Conservation (phyloP, 2,329 filamentous ascomycete species). For the Aureobasidium sp. region DNA sequence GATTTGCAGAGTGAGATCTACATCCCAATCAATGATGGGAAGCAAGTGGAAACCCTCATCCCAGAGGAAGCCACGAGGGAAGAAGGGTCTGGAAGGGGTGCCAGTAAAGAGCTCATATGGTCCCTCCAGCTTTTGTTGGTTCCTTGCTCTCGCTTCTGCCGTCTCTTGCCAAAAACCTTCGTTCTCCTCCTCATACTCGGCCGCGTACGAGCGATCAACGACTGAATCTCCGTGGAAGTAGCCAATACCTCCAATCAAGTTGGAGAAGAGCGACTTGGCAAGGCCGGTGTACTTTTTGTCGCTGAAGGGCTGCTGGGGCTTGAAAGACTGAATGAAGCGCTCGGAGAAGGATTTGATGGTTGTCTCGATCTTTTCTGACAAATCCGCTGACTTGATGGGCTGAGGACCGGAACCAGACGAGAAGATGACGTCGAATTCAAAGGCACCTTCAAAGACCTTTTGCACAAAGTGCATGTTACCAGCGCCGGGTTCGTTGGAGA, state of each 20-base stretch:
- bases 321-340: conserved; percentile 64
- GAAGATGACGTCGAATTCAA: conserved; percentile 88
- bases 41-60: conserved; percentile 95
- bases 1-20: conserved; percentile 77
- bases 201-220: conserved; percentile 83
- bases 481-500: conserved; percentile 56
- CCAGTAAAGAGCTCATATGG: conserved; percentile 85
- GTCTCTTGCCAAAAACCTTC: conserved; percentile 95
- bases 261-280: conserved; percentile 85
- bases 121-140: conserved; percentile 62
- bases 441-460: conserved; percentile 81
- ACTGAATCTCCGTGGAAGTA: conserved; percentile 88
- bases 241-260: conserved; percentile 85
- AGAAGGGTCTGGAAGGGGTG: conserved; percentile 89
- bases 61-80: conserved; percentile 94
- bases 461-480: conserved; percentile 86
- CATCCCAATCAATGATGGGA: conserved; percentile 88
- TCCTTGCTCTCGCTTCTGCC: conserved; percentile 64
- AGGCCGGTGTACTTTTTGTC: conserved; percentile 66
- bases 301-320: conserved; percentile 64
- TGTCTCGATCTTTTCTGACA: conserved; percentile 60
- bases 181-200: conserved; percentile 88
- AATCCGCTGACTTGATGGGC: conserved; percentile 39
- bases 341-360: conserved; percentile 61
- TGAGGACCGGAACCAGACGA: conserved; percentile 57